Conservation (phyloP, 352 stramenopile genomes). For the Phytophthora pistaciae region DNA sequence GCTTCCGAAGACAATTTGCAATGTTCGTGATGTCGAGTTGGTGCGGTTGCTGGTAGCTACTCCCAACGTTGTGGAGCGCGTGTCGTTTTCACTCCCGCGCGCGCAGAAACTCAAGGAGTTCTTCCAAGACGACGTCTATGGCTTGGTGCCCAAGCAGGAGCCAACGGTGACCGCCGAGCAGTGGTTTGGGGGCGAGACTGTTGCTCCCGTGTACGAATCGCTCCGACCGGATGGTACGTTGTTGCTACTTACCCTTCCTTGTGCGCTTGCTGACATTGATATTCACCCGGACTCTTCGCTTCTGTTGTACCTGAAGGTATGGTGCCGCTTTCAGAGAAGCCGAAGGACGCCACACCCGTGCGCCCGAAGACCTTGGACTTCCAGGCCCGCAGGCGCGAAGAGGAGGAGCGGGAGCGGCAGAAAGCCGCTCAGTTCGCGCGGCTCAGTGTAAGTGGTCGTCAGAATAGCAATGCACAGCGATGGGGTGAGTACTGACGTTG, state of each 20-base stretch:
- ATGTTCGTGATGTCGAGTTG: conserved; percentile 78
- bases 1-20: conserved; percentile 69
- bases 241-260: not conserved
- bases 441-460: conserved; percentile 57
- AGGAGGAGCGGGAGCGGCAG: conserved; percentile 69
- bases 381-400: conserved; percentile 60
- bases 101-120: conserved; percentile 73
- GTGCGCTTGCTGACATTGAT: not conserved
- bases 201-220: conserved; percentile 57
- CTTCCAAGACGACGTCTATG: conserved; percentile 87
- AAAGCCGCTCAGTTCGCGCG: conserved; percentile 77
- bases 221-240: conserved; percentile 58
- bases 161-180: conserved; percentile 44
- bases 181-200: conserved; percentile 70
- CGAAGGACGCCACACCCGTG: conserved; percentile 36
- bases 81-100: conserved; percentile 77
- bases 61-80: conserved; percentile 52
- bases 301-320: conserved; percentile 43
- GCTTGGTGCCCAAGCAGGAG: conserved; percentile 38
- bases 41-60: conserved; percentile 72
- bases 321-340: conserved; percentile 69
- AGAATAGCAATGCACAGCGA: not conserved
- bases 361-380: conserved; percentile 79
- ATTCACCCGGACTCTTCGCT: not conserved
- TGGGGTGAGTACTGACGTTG: conserved; percentile 1